Conservation (phyloP, 257 asterid species). For the Lantana camara region DNA sequence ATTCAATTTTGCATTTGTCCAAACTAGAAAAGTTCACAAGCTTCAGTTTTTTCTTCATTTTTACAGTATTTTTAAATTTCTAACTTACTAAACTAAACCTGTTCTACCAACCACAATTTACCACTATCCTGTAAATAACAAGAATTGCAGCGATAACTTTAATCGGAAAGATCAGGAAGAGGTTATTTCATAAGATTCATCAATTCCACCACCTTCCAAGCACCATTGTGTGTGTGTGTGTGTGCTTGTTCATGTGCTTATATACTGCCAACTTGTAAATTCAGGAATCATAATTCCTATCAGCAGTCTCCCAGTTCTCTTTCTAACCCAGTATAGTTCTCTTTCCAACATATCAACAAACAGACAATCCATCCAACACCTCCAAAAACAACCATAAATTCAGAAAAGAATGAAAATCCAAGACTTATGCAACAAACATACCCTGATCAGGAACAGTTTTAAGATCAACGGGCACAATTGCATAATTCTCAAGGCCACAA, state of each 20-base stretch:
- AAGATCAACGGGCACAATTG: slow-evolving; percentile 81
- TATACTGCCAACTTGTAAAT: neutral
- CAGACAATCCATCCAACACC: neutral
- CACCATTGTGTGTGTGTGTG: neutral
- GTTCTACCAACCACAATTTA: neutral
- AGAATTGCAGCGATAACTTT: neutral
- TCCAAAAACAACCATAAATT: neutral
- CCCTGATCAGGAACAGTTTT: slow-evolving; percentile 84
- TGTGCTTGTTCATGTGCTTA: no score
- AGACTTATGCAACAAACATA: neutral
- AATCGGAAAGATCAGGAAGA: neutral
- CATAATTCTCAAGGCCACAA: slow-evolving; percentile 96
- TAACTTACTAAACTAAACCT: neutral
- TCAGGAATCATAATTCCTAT: neutral
- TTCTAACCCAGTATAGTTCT: slow-evolving; percentile 4
- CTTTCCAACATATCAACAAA: slow-evolving; percentile 6
- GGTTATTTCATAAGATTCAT: neutral
- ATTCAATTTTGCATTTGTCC: neutral
- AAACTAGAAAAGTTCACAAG: slow-evolving; percentile 7
- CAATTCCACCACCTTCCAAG: neutral
- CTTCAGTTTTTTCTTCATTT: neutral
- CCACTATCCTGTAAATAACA: neutral
- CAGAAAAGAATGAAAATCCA: neutral
- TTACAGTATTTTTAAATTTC: neutral
- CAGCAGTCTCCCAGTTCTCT: neutral